phyloP scores from a whole-genome alignment of 495 filamentous ascomycete species.

The Neurospora hispaniola region DNA sequence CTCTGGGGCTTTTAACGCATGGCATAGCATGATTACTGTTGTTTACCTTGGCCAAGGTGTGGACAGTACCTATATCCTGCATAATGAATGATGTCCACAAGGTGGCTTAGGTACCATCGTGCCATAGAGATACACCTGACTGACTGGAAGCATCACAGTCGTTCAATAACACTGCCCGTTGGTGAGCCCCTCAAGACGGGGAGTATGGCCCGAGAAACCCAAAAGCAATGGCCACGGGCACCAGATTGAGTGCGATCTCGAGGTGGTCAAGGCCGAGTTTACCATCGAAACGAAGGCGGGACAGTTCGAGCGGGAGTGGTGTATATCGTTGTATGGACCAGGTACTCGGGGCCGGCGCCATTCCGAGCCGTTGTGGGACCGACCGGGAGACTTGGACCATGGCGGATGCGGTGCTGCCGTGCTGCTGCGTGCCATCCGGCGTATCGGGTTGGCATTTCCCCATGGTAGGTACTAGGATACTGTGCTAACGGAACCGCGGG shows the following conservation, averaged over 20 bases:
- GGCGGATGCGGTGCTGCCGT: not conserved
- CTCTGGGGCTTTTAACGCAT: not conserved
- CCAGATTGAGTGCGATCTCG: not conserved
- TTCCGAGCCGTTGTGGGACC: not conserved
- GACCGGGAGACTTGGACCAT: not conserved
- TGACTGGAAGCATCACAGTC: not conserved
- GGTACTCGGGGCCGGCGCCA: not conserved
- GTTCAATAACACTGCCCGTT: not conserved
- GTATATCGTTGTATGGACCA: not conserved
- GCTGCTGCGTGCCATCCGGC: not conserved
- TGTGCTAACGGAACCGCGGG: fast-evolving
- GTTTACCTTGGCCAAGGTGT: not conserved
- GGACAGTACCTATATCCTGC: not conserved
- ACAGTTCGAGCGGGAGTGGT: not conserved
- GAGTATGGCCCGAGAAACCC: not conserved
- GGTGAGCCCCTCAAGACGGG: not conserved
- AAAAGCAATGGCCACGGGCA: not conserved
- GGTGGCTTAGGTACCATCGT: not conserved
- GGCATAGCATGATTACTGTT: not conserved
- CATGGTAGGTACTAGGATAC: not conserved
- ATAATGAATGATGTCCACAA: not conserved
- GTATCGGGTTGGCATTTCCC: not conserved
- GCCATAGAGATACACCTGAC: not conserved
- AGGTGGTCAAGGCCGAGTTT: not conserved
- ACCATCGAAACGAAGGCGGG: not conserved